Conservation (phyloP, 345 rosid genomes). For the Lepidium sativum region DNA sequence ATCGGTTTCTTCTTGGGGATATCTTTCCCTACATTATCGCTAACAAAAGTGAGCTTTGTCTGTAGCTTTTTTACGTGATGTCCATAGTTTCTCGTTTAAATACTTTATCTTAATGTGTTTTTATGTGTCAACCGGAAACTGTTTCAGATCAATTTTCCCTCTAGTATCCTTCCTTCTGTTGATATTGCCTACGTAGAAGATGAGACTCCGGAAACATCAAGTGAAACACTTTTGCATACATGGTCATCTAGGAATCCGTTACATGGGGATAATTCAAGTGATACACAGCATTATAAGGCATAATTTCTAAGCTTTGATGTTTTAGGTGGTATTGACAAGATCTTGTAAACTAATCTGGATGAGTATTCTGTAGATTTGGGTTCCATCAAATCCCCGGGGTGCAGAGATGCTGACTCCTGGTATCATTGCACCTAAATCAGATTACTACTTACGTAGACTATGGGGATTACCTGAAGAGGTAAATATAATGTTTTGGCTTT, state of each 20-base stretch:
- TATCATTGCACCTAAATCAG: slow-evolving; percentile 73
- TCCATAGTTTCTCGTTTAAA: slow-evolving; percentile 12
- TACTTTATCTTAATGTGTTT: slow-evolving; percentile 2
- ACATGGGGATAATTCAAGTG: slow-evolving; percentile 16
- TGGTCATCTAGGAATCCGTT: slow-evolving; percentile 52
- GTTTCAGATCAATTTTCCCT: slow-evolving; percentile 56
- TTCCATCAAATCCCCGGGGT: slow-evolving; percentile 88
- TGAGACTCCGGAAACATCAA: slow-evolving; percentile 67
- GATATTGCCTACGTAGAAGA: slow-evolving; percentile 63
- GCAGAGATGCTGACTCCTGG: slow-evolving; percentile 85
- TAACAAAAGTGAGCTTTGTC: slow-evolving; percentile 35
- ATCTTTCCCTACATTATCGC: slow-evolving; percentile 66
- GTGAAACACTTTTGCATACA: slow-evolving; percentile 54
- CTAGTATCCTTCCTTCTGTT: slow-evolving; percentile 47
- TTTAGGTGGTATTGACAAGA: background rate
- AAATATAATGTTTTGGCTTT: background rate
- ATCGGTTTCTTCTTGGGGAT: slow-evolving; percentile 76
- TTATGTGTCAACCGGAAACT: background rate
- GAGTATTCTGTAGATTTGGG: slow-evolving; percentile 70
- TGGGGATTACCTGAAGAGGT: slow-evolving; percentile 96
- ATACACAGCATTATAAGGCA: slow-evolving; percentile 28
- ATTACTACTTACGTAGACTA: slow-evolving; percentile 61
- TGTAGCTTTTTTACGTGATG: background rate
- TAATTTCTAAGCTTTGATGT: slow-evolving; percentile 17
- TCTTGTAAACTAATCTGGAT: slow-evolving; percentile 5